Evolutionary conservation across 805 yeast species (phyloP), one percentile per base, ranked within the genome.

Genomic region (Starmerella vitae): DNA sequence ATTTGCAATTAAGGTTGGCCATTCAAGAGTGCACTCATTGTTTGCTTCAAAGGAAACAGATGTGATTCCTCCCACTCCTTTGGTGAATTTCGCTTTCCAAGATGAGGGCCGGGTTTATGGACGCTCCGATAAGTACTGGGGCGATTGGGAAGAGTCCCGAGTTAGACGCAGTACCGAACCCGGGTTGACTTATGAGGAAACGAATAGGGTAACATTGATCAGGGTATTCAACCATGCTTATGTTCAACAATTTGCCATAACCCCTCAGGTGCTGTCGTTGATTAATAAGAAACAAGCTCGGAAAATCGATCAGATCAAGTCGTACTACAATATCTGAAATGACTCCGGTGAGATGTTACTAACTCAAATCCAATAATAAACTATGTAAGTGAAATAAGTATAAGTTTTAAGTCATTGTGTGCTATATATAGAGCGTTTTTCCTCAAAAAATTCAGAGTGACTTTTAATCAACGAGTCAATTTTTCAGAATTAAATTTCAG

Each of bases 91-190:
- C 34, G 44, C 47, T 12, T 50, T 50, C 34, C 47, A 47, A n/a
- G 53, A 45, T 26, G 54, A 50, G 14, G 46, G 45, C 9, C 29
- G 26, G 3, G 44, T 49, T 6, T 39, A 45, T 25, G 45, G 41
- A 14, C 40, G 43, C 18, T 17, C 37, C 4, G 44, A 37, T 5
- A 42, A 43, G 32, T 44, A 28, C 37, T 49, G 43, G 40, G 41
- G 42, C 8, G 53, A 49, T 15, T 49, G 51, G 51, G 53, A 47
- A 20, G 48, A 36, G 13, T 39, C 43, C 18, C 20, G 37, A 14
- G 9, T 9, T 8, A 21, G 33, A 19, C 25, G 21, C 8, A 10
- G 30, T 15, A 15, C 28, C 13, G 29, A 28, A 22, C 15, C 18
- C 18, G 31, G 27, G 20, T 13, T 18, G n/a, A 13, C 24, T 18